phyloP scores from a whole-genome alignment of 257 asterid species.

The Echites panduratus region DNA sequence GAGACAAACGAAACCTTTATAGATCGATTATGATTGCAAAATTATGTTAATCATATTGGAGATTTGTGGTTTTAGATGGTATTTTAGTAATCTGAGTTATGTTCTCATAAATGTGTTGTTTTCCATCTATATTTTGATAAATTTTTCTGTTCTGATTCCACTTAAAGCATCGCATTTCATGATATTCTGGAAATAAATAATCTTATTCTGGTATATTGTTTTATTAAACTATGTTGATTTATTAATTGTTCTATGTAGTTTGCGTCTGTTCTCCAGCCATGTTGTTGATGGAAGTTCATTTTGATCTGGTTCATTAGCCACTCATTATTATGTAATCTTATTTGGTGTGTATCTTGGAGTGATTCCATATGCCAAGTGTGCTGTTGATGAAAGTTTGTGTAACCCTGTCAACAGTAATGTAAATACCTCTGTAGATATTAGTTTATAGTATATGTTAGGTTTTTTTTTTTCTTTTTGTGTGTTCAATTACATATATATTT shows the following conservation, averaged over 20 bases:
- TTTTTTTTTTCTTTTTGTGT: too few relatives aligned
- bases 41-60: not conserved
- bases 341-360: not conserved
- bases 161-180: not conserved
- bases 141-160: not conserved
- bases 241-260: too few relatives aligned
- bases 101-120: not conserved
- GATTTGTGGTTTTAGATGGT: not conserved
- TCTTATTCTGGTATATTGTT: too few relatives aligned
- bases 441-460: too few relatives aligned
- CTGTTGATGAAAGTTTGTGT: too few relatives aligned
- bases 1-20: not conserved
- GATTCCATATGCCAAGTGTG: not conserved
- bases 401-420: too few relatives aligned
- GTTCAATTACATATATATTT: too few relatives aligned
- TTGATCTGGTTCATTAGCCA: not conserved
- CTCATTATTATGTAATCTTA: not conserved
- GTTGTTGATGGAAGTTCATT: not conserved
- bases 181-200: too few relatives aligned
- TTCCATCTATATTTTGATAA: not conserved
- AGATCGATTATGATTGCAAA: not conserved
- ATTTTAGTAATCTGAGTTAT: not conserved
- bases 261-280: too few relatives aligned
- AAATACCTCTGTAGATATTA: too few relatives aligned
- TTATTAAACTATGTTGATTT: too few relatives aligned